These are phyloP conservation scores for Massospora cicadina DNA, from an alignment of 371 early-diverging fungal species.

Conservation along the genomic window DNA sequence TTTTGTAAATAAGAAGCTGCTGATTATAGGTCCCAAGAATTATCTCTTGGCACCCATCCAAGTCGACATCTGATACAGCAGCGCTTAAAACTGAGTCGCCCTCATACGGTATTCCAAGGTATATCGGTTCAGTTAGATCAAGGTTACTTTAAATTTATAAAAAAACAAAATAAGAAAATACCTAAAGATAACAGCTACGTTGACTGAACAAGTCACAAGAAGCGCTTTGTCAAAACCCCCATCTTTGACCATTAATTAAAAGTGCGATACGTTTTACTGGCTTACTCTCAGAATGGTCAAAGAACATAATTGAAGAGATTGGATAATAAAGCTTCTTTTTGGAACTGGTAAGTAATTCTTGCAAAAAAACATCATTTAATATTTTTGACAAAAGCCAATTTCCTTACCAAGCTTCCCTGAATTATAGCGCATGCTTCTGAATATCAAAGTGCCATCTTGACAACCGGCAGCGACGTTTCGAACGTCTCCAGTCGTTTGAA, in stretches of 20 bases:
- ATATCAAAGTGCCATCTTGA: conserved; percentile 4
- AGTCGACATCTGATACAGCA: conserved; percentile 3
- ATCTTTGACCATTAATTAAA: background rate
- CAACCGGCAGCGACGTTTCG: background rate
- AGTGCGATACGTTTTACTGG: background rate
- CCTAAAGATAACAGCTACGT: conserved; percentile 6
- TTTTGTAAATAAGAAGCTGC: conserved; percentile 8
- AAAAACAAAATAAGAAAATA: background rate
- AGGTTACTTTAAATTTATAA: background rate
- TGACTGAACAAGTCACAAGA: conserved; percentile 7
- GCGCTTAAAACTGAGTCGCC: conserved; percentile 4
- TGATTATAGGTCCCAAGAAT: conserved; percentile 9
- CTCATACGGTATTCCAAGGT: background rate
- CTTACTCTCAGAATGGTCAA: background rate
- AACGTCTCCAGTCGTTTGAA: background rate
- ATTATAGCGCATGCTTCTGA: background rate
- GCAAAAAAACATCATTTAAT: background rate
- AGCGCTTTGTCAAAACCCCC: background rate
- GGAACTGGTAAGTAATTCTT: background rate
- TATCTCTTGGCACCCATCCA: conserved; percentile 5
- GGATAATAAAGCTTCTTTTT: background rate
- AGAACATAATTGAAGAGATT: background rate
- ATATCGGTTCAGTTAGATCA: background rate
- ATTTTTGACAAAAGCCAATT: background rate
- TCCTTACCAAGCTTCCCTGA: background rate